Evolutionary conservation across 805 yeast genomes (phyloP).

Genomic region (Metschnikowia lunata): DNA sequence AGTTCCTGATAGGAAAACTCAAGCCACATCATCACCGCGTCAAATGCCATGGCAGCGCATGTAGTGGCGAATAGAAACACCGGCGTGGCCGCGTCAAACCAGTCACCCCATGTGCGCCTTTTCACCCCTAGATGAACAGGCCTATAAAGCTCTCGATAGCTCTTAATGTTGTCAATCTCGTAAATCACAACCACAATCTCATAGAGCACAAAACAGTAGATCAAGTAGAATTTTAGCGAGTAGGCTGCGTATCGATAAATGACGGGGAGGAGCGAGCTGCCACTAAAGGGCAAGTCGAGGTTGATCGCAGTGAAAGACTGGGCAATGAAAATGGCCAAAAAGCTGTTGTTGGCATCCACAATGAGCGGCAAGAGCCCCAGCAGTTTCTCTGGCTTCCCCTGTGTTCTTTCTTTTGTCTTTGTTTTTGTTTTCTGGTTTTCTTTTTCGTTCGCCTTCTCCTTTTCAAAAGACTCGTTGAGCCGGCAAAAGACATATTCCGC

Average conservation of each 20-base stretch:
- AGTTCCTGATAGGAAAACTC: constrained; percentile 3
- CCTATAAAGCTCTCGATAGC: constrained; percentile 12
- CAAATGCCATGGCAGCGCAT: constrained; percentile 3
- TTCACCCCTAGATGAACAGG: constrained; percentile 9
- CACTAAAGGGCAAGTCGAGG: constrained; percentile 17
- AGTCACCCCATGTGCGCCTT: constrained; percentile 1
- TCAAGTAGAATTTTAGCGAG: constrained; percentile 30
- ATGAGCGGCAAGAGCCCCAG: constrained; percentile 12
- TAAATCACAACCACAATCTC: constrained; percentile 20
- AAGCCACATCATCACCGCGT: constrained; percentile 6
- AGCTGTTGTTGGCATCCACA: constrained; percentile 30
- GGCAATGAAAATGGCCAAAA: constrained; percentile 32
- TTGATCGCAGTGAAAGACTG: constrained; percentile 31
- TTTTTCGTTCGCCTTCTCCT: constrained; percentile 1
- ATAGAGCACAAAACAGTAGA: constrained; percentile 30
- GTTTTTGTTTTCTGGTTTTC: neutral
- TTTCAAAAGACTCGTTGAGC: neutral
- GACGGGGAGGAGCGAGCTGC: constrained; percentile 3
- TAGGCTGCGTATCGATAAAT: constrained; percentile 21
- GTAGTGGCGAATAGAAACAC: neutral
- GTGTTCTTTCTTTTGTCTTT: neutral
- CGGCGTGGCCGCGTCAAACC: neutral
- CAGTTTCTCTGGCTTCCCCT: too few relatives aligned
- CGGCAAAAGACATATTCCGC: constrained; percentile 6
- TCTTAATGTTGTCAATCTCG: constrained; percentile 8